phyloP scores from a whole-genome alignment of 768 basidiomycete genomes.

The Leccinum broughii region DNA sequence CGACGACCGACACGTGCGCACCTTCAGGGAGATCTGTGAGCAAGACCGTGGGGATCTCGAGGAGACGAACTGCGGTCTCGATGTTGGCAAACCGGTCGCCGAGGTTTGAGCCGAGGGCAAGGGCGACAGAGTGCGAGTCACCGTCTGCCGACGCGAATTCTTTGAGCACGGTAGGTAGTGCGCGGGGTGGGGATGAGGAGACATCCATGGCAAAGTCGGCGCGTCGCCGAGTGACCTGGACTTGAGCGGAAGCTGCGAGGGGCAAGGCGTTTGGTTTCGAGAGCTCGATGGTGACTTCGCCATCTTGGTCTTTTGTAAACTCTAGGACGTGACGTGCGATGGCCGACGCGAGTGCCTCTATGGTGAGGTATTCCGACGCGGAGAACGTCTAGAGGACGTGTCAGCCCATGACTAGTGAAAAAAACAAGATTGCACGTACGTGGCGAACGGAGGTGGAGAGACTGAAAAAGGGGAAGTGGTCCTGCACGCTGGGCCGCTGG shows the following conservation, averaged over 20 bases:
- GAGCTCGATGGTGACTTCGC: constrained; percentile 51
- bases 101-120: constrained; percentile 89
- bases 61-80: constrained; percentile 67
- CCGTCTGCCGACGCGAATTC: not conserved
- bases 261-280: constrained; percentile 74
- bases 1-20: constrained; percentile 46
- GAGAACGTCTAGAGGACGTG: constrained; percentile 43
- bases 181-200: not conserved
- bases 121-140: constrained; percentile 45
- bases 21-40: constrained; percentile 23
- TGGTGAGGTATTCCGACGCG: constrained; percentile 54
- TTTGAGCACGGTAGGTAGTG: too few relatives aligned
- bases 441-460: constrained; percentile 37
- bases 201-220: constrained; percentile 34
- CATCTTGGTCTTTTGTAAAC: constrained; percentile 19
- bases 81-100: constrained; percentile 87
- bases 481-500: not conserved
- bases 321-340: constrained; percentile 50
- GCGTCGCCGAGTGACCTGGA: constrained; percentile 54
- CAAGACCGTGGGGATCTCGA: constrained; percentile 52
- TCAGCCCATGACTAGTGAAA: not conserved
- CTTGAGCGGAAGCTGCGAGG: constrained; percentile 63
- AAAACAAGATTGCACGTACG: not conserved
- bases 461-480: constrained; percentile 13
- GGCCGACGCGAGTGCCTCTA: constrained; percentile 68